phyloP scores from a whole-genome alignment of 2,329 filamentous ascomycete species.

The Corinectria fuckeliana region DNA sequence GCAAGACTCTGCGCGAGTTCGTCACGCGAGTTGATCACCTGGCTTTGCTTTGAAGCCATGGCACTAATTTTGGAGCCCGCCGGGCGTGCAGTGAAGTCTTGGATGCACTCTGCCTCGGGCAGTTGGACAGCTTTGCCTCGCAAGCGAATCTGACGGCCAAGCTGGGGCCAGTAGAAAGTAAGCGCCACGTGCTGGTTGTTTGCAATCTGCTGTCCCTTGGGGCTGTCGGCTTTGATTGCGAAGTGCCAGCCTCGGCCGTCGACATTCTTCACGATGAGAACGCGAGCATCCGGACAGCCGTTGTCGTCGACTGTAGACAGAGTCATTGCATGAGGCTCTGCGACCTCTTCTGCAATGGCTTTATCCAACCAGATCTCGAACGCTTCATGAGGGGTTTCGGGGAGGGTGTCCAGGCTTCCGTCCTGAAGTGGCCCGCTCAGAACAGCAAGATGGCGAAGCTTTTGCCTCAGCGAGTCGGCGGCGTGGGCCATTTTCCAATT shows the following conservation, averaged over 20 bases:
- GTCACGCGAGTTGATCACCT: neutral
- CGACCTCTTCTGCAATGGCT: conserved; percentile 3
- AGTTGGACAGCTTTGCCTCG: neutral
- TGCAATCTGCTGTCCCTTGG: conserved; percentile 16
- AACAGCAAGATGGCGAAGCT: conserved; percentile 2
- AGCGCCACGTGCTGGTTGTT: conserved; percentile 4
- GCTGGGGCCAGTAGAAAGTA: conserved; percentile 20
- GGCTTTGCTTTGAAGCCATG: conserved; percentile 7
- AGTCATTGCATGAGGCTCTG: conserved; percentile 21
- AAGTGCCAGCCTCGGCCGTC: conserved; percentile 19
- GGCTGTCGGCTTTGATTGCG: conserved; percentile 15
- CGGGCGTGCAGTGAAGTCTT: conserved; percentile 15
- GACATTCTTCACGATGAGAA: conserved; percentile 20
- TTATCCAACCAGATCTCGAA: conserved; percentile 5
- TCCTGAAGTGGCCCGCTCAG: neutral
- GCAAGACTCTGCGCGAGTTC: neutral
- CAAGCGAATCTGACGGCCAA: conserved; percentile 13
- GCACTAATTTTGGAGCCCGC: conserved; percentile 1
- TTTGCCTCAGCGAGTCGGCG: neutral
- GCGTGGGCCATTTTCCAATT: neutral
- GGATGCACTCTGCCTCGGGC: neutral
- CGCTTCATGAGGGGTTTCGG: conserved; percentile 6
- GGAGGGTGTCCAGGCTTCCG: neutral
- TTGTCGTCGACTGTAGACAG: conserved; percentile 15
- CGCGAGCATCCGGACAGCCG: conserved; percentile 16